phyloP scores from a whole-genome alignment of 148 eudicot genomes.

The Cornus kousa region DNA sequence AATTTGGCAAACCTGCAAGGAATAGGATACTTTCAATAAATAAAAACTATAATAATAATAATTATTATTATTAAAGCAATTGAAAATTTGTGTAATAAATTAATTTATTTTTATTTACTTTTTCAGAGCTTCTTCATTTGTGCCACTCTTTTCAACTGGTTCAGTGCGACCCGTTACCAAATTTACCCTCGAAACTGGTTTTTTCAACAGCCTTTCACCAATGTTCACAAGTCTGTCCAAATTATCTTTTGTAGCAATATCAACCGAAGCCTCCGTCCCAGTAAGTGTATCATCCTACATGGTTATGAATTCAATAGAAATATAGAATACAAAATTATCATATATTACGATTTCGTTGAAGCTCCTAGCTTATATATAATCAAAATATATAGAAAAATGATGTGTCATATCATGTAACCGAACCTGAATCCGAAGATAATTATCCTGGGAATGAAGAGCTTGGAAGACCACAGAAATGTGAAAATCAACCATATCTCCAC shows the following conservation, averaged over 20 bases:
- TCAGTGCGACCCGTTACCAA: conserved; percentile 29
- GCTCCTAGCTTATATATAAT: too few species aligned
- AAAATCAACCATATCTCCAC: conserved; percentile 23
- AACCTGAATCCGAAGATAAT: conserved; percentile 17
- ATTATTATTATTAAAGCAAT: neutral
- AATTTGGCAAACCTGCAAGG: conserved; percentile 41
- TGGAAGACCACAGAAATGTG: conserved; percentile 12
- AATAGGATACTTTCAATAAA: neutral
- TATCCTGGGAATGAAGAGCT: neutral
- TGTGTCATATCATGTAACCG: too few species aligned
- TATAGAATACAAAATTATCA: too few species aligned
- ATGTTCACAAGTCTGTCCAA: conserved; percentile 39
- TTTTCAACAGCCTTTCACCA: conserved; percentile 36
- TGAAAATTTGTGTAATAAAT: too few species aligned
- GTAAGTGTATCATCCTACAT: conserved; percentile 44
- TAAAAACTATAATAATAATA: neutral
- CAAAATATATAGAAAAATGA: neutral
- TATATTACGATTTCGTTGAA: too few species aligned
- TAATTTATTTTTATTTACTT: conserved; percentile 9
- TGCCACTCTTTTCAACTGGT: conserved; percentile 26
- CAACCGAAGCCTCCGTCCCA: conserved; percentile 35
- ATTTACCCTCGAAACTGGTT: conserved; percentile 41
- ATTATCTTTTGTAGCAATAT: conserved; percentile 45
- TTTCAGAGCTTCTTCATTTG: conserved; percentile 36
- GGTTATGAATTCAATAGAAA: neutral